Conservation (phyloP, 805 yeast genomes). For the Schizosaccharomyces japonicus region DNA sequence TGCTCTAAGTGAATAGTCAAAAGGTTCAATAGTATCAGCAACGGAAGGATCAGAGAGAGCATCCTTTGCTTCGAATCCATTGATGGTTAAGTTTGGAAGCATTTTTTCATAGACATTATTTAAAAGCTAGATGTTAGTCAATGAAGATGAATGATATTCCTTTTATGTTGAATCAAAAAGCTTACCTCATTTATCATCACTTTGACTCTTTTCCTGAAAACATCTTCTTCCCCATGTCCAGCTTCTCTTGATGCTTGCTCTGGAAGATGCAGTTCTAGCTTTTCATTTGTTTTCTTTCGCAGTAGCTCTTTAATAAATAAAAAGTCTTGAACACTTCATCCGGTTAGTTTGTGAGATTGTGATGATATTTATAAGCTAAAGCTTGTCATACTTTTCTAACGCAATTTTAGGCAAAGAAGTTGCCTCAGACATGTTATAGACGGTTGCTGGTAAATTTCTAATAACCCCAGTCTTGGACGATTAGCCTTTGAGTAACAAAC, state of each 20-base stretch:
- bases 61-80: neutral
- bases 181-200: conserved; percentile 1
- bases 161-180: no score
- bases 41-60: neutral
- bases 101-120: neutral
- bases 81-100: neutral
- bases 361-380: no score
- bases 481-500: no score
- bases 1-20: neutral
- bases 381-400: no score
- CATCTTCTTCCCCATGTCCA: neutral
- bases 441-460: no score
- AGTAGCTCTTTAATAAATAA: no score
- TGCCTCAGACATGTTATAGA: no score
- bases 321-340: no score
- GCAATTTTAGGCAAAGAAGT: no score
- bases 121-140: neutral
- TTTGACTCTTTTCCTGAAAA: neutral
- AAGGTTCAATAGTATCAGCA: neutral
- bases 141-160: neutral
- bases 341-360: no score
- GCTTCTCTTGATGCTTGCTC: neutral
- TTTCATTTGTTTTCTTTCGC: no score
- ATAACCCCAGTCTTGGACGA: no score
- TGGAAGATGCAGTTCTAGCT: neutral